Base-by-base conservation (phyloP, 352 stramenopile genomes). In the Globisporangium camurandrum region DNA sequence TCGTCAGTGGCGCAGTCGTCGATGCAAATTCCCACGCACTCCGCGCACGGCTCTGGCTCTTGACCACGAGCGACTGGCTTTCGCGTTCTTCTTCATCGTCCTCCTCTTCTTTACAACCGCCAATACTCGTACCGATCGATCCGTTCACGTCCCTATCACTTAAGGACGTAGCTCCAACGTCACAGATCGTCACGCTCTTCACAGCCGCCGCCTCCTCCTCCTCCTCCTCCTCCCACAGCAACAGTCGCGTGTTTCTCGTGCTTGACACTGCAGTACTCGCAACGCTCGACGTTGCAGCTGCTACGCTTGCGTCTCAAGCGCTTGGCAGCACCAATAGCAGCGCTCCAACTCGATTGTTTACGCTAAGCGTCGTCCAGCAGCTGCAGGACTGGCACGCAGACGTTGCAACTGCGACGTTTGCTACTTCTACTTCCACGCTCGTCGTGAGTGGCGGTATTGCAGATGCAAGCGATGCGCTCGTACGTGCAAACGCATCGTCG, bases 331-430 rank as follows among this genome's bases (percentile, higher is more conserved):
- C n/a, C n/a, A n/a, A n/a, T n/a, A n/a, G n/a, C 67, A 20, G 45
- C 86, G 4, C 7, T 59, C n/a, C n/a, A n/a, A 12, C 30, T 34
- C 30, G 9, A 34, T 34, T 34, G 30, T 66, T 84, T 47, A 57
- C 56, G 17, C 64, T 86, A 45, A 61, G 62, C 17, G 40, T 66
- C 2, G 58, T 73, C 23, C 80, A 72, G 48, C 64, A 60, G 14
- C 40, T 87, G 19, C 60, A 56, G 3, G 68, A 84, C 26, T 89
- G 78, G 78, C 78, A 89, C 48, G 65, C 73, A 1, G 64, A 65
- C 0, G 56, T 87, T 34, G 74, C 61, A 1, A 62, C 71, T 0
- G 73, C 61, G 22, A 57, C 66, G 20, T 87, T 75, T 47, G 69
- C 83, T 19, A 33, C 44, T 0, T 19, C 31, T 3, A 80, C 37